A percentile compares a stretch with the other conserved stretches of the same genome.
Conservation (phyloP, 2,329 filamentous ascomycete genomes). For the Paecilomyces sp. region DNA sequence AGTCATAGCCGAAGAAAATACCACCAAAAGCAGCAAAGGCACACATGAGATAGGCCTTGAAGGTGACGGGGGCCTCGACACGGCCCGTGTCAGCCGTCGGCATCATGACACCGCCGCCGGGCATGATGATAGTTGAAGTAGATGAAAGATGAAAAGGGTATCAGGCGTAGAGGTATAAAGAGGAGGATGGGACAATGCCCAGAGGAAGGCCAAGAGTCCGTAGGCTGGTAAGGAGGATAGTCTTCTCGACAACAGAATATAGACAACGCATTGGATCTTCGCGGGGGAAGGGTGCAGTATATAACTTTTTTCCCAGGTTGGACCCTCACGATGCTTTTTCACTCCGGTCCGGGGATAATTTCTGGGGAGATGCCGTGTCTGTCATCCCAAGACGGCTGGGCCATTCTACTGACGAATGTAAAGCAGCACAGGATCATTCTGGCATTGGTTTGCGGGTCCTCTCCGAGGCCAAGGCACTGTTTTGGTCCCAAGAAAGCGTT, state of each 20-base stretch:
- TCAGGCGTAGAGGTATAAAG: neutral
- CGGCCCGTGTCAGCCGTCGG: constrained; percentile 46
- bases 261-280: neutral
- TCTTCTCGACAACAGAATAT: neutral
- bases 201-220: neutral
- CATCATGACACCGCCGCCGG: neutral
- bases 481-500: neutral
- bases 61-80: constrained; percentile 52
- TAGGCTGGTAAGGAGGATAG: neutral
- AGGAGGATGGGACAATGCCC: neutral
- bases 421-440: neutral
- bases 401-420: neutral
- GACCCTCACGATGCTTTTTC: neutral
- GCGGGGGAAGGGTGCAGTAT: neutral
- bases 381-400: neutral
- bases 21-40: constrained; percentile 55
- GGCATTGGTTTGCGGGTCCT: neutral
- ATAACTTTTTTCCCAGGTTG: neutral
- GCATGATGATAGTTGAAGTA: neutral
- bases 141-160: neutral
- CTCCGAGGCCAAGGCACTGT: neutral
- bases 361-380: neutral
- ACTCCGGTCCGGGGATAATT: neutral
- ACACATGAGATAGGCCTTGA: constrained; percentile 55
- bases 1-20: constrained; percentile 52